Percentiles rank a stretch among this genome's conserved stretches.
These are phyloP conservation scores for Bromus sterilis DNA, from an alignment of 176 grass and related monocot genomes.

Conservation along the genomic window DNA sequence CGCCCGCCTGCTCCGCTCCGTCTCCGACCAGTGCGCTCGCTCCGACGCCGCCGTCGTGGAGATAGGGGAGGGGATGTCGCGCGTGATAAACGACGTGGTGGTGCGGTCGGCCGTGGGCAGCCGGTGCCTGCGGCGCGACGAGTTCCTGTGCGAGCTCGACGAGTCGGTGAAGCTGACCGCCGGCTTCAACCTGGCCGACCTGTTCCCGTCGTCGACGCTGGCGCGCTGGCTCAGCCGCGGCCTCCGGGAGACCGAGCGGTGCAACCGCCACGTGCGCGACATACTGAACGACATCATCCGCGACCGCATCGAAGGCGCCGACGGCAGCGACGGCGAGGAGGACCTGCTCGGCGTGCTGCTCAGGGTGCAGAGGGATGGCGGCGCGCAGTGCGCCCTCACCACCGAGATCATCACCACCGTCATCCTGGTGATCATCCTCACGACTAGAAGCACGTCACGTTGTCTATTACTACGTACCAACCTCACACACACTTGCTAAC, in stretches of 20 bases:
- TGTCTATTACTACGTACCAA: no score
- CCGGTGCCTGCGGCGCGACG: constrained; percentile 20
- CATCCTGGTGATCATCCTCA: not conserved
- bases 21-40: not conserved
- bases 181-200: constrained; percentile 29
- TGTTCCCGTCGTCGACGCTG: constrained; percentile 22
- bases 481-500: no score
- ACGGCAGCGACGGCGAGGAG: not conserved
- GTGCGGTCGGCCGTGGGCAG: not conserved
- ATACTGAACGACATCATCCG: constrained; percentile 29
- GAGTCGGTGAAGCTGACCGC: not conserved
- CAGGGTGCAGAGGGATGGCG: constrained; percentile 10
- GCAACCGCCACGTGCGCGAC: not conserved
- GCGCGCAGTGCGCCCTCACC: not conserved
- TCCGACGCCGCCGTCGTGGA: not conserved
- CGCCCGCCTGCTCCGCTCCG: not conserved
- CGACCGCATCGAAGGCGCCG: not conserved
- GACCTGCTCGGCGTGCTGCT: constrained; percentile 27
- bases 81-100: not conserved
- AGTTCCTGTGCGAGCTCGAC: constrained; percentile 15
- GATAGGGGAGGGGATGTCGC: not conserved
- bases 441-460: no score
- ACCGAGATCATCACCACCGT: constrained; percentile 16
- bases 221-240: not conserved
- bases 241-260: not conserved